A percentile compares a stretch with the other conserved stretches of the same genome.
phyloP scores from a whole-genome alignment of 257 asterid species.

The Phtheirospermum japonicum region DNA sequence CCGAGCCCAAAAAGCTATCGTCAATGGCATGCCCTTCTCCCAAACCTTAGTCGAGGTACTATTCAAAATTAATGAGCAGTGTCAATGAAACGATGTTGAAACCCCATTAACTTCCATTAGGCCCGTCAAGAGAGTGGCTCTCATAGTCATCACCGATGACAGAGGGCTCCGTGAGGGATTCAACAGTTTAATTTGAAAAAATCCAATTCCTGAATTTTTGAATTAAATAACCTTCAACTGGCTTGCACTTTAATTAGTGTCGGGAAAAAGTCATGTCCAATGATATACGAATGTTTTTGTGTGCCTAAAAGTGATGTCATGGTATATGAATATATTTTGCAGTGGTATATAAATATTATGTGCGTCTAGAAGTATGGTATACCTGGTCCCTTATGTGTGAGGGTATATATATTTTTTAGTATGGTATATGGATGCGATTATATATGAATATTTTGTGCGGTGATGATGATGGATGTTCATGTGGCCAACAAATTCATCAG shows the following conservation, averaged over 20 bases:
- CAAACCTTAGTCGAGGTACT: slow-evolving; percentile 55
- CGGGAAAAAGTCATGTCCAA: slow-evolving; percentile 62
- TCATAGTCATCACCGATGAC: slow-evolving; percentile 57
- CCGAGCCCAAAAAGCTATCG: slow-evolving; percentile 70
- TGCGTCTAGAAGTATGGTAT: too few relatives aligned
- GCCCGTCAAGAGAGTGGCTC: slow-evolving; percentile 66
- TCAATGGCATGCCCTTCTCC: slow-evolving; percentile 60
- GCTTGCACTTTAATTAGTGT: slow-evolving; percentile 57
- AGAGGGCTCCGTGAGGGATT: slow-evolving; percentile 82
- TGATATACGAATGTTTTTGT: too few relatives aligned
- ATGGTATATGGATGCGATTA: too few relatives aligned
- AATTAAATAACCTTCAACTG: slow-evolving; percentile 45
- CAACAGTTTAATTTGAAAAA: slow-evolving; percentile 49
- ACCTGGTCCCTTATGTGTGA: too few relatives aligned
- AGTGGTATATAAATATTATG: too few relatives aligned
- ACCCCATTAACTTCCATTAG: slow-evolving; percentile 59
- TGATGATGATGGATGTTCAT: too few relatives aligned
- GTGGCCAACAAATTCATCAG: too few relatives aligned
- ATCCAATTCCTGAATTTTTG: slow-evolving; percentile 51
- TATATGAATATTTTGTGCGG: too few relatives aligned
- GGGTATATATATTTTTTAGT: too few relatives aligned
- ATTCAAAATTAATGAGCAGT: slow-evolving; percentile 52
- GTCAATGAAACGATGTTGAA: slow-evolving; percentile 56
- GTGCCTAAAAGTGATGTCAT: too few relatives aligned
- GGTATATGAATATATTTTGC: too few relatives aligned